Evolutionary conservation across 2,329 filamentous ascomycete species (phyloP).

Genomic region (Bipolaris sorokiniana): DNA sequence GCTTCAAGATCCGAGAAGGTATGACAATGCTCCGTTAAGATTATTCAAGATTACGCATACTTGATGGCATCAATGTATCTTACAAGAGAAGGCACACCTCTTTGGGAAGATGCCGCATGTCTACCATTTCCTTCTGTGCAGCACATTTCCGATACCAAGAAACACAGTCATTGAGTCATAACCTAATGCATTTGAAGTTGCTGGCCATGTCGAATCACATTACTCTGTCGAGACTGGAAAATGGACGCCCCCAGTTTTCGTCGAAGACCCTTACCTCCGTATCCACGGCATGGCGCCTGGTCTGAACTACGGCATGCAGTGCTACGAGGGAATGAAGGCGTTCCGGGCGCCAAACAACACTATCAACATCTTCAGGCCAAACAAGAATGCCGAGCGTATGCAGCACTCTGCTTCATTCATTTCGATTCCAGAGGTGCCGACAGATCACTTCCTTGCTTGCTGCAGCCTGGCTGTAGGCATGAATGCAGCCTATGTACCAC

Average conservation of each 20-base stretch:
- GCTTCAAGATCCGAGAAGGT: slow-evolving; percentile 92
- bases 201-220: slow-evolving; percentile 89
- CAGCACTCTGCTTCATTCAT: slow-evolving; percentile 83
- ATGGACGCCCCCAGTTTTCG: slow-evolving; percentile 81
- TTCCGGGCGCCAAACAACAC: slow-evolving; percentile 77
- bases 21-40: slow-evolving; percentile 29
- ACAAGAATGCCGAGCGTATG: slow-evolving; percentile 82
- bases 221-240: slow-evolving; percentile 75
- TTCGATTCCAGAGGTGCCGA: slow-evolving; percentile 80
- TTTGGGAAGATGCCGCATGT: background rate
- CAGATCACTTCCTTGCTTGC: slow-evolving; percentile 74
- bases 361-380: slow-evolving; percentile 87
- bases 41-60: background rate
- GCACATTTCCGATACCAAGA: background rate
- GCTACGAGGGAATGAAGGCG: slow-evolving; percentile 97
- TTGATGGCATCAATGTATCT: background rate
- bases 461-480: slow-evolving; percentile 81
- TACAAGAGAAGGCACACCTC: background rate
- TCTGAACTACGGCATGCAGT: slow-evolving; percentile 94
- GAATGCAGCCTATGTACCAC: slow-evolving; percentile 91
- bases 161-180: background rate
- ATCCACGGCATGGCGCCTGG: slow-evolving; percentile 95
- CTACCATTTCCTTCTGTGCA: background rate
- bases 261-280: slow-evolving; percentile 81
- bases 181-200: slow-evolving; percentile 63